Percentiles rank a stretch among this genome's conserved stretches.
Conservation (phyloP, 1,284 basidiomycete species). For the Amylostereum chailletii region DNA sequence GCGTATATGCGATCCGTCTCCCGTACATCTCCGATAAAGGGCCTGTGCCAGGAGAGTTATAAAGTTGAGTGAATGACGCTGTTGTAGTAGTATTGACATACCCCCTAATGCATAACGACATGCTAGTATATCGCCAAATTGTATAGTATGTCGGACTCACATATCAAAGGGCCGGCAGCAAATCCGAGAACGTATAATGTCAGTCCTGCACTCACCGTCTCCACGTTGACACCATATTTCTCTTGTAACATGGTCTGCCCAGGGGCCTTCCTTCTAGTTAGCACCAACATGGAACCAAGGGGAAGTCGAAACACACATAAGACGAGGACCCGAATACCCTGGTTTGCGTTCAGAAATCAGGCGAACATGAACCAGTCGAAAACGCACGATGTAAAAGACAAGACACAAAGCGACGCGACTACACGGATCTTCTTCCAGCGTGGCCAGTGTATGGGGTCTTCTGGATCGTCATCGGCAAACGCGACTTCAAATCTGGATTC, state of each 20-base stretch:
- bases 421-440: background rate
- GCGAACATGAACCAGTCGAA: background rate
- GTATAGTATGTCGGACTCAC: constrained; percentile 10
- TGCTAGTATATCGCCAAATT: background rate
- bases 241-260: constrained; percentile 15
- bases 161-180: constrained; percentile 17
- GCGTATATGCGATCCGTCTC: constrained; percentile 13
- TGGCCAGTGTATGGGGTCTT: constrained; percentile 10
- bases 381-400: constrained; percentile 11
- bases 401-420: constrained; percentile 7
- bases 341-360: background rate
- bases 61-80: background rate
- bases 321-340: constrained; percentile 15
- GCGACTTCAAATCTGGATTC: background rate
- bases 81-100: background rate
- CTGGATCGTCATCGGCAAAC: constrained; percentile 12
- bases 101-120: constrained; percentile 13
- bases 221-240: constrained; percentile 14
- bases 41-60: constrained; percentile 6
- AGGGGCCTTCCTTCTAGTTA: constrained; percentile 13
- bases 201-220: constrained; percentile 16
- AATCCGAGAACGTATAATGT: constrained; percentile 21
- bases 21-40: constrained; percentile 19
- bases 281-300: background rate
- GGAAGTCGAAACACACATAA: constrained; percentile 11